These are phyloP conservation scores for Cetraspora pellucida DNA, from an alignment of 192 early-diverging fungal species.

Conservation along the genomic window DNA sequence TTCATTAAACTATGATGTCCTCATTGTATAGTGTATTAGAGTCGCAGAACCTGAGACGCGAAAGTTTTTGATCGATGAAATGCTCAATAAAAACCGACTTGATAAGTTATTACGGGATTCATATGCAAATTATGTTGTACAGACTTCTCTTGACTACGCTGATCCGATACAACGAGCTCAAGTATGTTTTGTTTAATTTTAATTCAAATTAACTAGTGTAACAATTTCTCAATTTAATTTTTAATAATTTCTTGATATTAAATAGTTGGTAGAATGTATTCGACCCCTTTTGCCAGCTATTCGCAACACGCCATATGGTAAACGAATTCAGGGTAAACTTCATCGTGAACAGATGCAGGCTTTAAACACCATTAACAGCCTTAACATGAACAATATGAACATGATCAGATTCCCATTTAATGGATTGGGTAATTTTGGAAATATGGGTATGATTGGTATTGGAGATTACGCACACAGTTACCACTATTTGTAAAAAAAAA, in stretches of 20 bases:
- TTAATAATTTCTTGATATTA: neutral
- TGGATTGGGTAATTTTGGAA: slow-evolving; percentile 27
- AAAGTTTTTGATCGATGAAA: slow-evolving; percentile 68
- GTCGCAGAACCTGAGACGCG: slow-evolving; percentile 73
- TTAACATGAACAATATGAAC: slow-evolving; percentile 38
- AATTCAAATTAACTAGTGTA: neutral
- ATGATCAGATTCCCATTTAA: slow-evolving; percentile 25
- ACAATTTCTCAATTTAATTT: neutral
- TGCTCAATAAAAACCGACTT: slow-evolving; percentile 72
- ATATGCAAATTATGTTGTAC: slow-evolving; percentile 90
- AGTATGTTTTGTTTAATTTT: slow-evolving; percentile 34
- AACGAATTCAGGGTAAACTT: slow-evolving; percentile 83
- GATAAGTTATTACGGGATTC: slow-evolving; percentile 84
- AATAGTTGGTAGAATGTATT: slow-evolving; percentile 77
- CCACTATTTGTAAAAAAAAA: slow-evolving; percentile 48
- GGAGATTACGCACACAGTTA: slow-evolving; percentile 46
- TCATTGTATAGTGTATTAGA: slow-evolving; percentile 70
- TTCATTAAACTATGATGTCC: neutral
- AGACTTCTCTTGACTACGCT: slow-evolving; percentile 84
- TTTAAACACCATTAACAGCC: slow-evolving; percentile 39
- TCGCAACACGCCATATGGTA: slow-evolving; percentile 86
- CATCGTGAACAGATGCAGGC: slow-evolving; percentile 56
- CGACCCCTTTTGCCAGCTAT: slow-evolving; percentile 77
- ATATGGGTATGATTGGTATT: slow-evolving; percentile 51
- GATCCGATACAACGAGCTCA: slow-evolving; percentile 68